A percentile compares a stretch with the other conserved stretches of the same genome.
Evolutionary conservation across 1,139 yeast species (phyloP).

Genomic region (Taphrina communis): DNA sequence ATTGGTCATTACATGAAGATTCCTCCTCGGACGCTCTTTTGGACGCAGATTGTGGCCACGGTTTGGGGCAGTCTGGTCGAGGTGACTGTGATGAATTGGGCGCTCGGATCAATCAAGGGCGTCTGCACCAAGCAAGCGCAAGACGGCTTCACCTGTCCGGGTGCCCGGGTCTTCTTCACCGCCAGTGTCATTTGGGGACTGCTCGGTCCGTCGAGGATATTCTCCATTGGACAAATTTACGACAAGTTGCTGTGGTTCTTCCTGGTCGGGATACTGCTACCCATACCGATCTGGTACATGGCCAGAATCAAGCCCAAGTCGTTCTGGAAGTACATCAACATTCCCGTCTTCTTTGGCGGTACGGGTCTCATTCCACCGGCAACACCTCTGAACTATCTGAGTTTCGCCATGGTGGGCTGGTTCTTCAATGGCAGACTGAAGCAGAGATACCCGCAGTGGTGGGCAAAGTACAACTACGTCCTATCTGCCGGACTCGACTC

Average conservation of each 20-base stretch:
- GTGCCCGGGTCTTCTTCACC: conserved; percentile 57
- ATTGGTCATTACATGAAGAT: conserved; percentile 68
- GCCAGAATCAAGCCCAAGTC: conserved; percentile 33
- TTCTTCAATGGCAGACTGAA: conserved; percentile 61
- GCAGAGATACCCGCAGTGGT: conserved; percentile 63
- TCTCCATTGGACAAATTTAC: conserved; percentile 46
- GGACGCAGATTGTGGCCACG: conserved; percentile 58
- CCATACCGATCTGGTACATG: conserved; percentile 54
- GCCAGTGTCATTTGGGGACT: conserved; percentile 57
- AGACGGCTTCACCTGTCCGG: conserved; percentile 46
- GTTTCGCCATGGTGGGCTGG: conserved; percentile 60
- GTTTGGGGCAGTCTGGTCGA: conserved; percentile 53
- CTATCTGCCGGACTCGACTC: conserved; percentile 65
- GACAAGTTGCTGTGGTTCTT: conserved; percentile 54
- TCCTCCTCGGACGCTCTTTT: conserved; percentile 66
- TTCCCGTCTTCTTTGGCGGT: conserved; percentile 62
- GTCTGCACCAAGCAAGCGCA: conserved; percentile 54
- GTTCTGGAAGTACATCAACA: conserved; percentile 54
- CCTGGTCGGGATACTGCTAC: conserved; percentile 60
- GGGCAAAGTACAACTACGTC: conserved; percentile 68
- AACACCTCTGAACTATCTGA: conserved; percentile 59
- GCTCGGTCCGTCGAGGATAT: conserved; percentile 63
- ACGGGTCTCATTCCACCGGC: conserved; percentile 62
- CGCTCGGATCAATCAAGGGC: conserved; percentile 55
- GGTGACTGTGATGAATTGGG: conserved; percentile 63